Evolutionary conservation across 176 grass and related monocot species (phyloP), one percentile per base, ranked within the genome.

Genomic region (Carex kokanica): DNA sequence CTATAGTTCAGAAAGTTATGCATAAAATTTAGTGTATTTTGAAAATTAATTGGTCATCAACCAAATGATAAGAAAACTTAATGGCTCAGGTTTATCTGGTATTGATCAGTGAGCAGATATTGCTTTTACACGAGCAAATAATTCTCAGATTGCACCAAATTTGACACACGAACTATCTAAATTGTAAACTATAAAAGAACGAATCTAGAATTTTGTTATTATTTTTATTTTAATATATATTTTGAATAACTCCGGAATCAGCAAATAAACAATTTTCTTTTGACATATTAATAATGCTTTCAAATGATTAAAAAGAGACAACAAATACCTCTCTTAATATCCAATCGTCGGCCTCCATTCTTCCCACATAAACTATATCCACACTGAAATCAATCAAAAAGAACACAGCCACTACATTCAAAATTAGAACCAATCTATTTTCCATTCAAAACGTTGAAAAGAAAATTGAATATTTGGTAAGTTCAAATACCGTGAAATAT

Each of bases 261-360:
- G 13, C 18, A 53, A 24, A 34, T 34, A 53, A 59, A 7, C 27
- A 68, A 27, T 40, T 31, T 81, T 5, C 64, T 75, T 65, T 78
- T 25, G 32, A 20, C 41, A 24, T 8, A 49, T 62, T 1, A 81
- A 64, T 40, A 59, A 65, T 88, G 54, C 60, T 23, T 82, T 55
- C 0, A 17, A 0, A 67, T 58, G 68, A 38, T 64, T 3, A 36
- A 7, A 47, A 11, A 87, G 43, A 41, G 71, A 65, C 21, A 83
- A 36, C 74, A 83, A 29, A 47, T 89, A 98, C 95, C 91, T 95
- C 92, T 85, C 89, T 93, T 75, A 93, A 85, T 38, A 98, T 98
- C 96, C 96, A 98, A 78, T 88, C 90, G 84, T 95, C 95, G 68
- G 95, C 92, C 83, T 90, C 94, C 40, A 88, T 78, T 4, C 89